A percentile compares a stretch with the other conserved stretches of the same genome.
Conservation (phyloP, 2,329 filamentous ascomycete species). For the Cytospora piceae region DNA sequence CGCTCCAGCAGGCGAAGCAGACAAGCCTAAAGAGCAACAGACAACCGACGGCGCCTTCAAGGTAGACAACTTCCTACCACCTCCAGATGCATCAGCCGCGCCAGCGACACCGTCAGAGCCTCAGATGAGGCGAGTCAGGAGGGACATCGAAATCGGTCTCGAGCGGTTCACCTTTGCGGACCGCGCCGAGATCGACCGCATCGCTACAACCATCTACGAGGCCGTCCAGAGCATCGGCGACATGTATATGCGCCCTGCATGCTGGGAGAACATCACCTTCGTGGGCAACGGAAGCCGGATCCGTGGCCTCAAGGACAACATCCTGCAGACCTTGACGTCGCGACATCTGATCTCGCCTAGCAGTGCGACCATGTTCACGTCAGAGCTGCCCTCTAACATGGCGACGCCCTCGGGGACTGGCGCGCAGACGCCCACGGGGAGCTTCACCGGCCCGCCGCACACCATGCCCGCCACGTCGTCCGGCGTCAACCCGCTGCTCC, state of each 20-base stretch:
- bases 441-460: constrained; percentile 57
- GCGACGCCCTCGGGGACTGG: constrained; percentile 90
- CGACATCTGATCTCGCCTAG: constrained; percentile 91
- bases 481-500: constrained; percentile 82
- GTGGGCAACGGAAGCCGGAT: constrained; percentile 81
- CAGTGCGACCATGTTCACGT: constrained; percentile 95
- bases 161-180: constrained; percentile 74
- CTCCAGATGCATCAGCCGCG: constrained; percentile 31
- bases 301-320: constrained; percentile 84
- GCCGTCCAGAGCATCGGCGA: constrained; percentile 83
- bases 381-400: constrained; percentile 91
- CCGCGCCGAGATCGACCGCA: constrained; percentile 76
- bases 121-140: constrained; percentile 60
- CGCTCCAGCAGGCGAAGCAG: constrained; percentile 25
- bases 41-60: constrained; percentile 25
- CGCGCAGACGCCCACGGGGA: constrained; percentile 81
- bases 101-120: constrained; percentile 42
- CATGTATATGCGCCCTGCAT: constrained; percentile 78
- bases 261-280: constrained; percentile 92
- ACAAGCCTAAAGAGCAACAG: constrained; percentile 24
- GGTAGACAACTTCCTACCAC: constrained; percentile 33
- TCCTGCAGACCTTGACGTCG: constrained; percentile 75
- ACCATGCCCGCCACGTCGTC: constrained; percentile 53
- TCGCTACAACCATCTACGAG: constrained; percentile 82
- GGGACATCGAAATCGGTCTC: constrained; percentile 75